Percentiles rank a stretch among this genome's conserved stretches.
Evolutionary conservation across 108 stramenopile species (phyloP).

Genomic region (Parietichytrium sp.): DNA sequence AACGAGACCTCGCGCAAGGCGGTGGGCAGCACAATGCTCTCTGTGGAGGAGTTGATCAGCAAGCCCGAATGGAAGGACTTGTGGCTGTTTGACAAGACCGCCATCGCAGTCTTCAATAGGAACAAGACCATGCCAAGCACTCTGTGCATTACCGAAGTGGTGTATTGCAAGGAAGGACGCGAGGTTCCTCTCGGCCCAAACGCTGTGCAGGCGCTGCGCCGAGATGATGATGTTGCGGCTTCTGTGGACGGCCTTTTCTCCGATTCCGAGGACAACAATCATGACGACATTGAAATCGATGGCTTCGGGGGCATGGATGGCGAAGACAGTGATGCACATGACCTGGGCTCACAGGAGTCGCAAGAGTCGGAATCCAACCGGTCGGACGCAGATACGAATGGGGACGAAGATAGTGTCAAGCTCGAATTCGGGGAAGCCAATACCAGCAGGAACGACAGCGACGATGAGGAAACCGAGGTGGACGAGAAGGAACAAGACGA

Average conservation of each 20-base stretch:
- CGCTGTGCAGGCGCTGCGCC: neutral
- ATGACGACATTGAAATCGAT: neutral
- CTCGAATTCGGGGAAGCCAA: neutral
- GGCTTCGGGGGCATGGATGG: neutral
- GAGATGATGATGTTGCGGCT: neutral
- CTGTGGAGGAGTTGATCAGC: neutral
- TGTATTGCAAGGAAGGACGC: neutral
- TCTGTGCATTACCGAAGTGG: neutral
- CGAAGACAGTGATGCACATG: neutral
- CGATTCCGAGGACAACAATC: neutral
- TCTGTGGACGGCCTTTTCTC: neutral
- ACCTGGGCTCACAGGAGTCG: neutral
- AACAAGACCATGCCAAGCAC: neutral
- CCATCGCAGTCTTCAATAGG: neutral
- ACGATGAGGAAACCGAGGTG: no score
- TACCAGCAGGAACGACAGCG: no score
- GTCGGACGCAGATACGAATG: neutral
- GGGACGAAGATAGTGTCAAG: neutral
- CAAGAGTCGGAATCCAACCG: neutral
- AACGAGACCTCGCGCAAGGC: neutral
- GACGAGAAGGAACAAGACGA: no score
- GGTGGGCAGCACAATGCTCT: slow-evolving; percentile 4
- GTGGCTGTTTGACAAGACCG: neutral
- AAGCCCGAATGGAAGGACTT: neutral
- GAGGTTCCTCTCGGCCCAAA: neutral